phyloP scores from a whole-genome alignment of 257 asterid species.

The Cordia subcordata region DNA sequence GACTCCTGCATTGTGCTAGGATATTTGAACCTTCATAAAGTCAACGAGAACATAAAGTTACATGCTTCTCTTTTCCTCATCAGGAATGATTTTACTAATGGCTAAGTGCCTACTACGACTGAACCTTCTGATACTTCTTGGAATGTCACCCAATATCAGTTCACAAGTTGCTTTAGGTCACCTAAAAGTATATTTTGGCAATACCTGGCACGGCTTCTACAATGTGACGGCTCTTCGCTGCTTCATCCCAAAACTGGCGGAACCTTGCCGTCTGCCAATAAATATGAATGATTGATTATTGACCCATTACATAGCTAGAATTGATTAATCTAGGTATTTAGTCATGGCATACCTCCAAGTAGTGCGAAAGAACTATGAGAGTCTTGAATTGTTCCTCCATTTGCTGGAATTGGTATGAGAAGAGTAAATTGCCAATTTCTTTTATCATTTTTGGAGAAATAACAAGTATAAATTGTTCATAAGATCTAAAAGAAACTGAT shows the following conservation, averaged over 20 bases:
- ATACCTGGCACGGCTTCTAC: slow-evolving; percentile 50
- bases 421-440: neutral
- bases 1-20: too few species aligned
- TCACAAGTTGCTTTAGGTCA: too few species aligned
- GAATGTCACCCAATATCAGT: too few species aligned
- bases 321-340: neutral
- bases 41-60: neutral
- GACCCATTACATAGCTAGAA: neutral
- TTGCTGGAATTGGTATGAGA: slow-evolving; percentile 47
- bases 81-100: too few species aligned
- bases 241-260: slow-evolving; percentile 95
- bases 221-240: slow-evolving; percentile 66
- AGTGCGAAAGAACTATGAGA: slow-evolving; percentile 83
- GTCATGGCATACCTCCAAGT: slow-evolving; percentile 63
- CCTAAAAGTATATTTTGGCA: too few species aligned
- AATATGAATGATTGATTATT: neutral
- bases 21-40: too few species aligned
- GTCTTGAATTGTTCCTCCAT: slow-evolving; percentile 95
- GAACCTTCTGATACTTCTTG: too few species aligned
- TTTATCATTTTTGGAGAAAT: neutral
- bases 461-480: too few species aligned
- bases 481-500: too few species aligned
- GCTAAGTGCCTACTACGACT: too few species aligned
- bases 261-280: slow-evolving; percentile 78
- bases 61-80: too few species aligned